These are phyloP conservation scores for Colletotrichum graminicola DNA, from an alignment of 2,329 filamentous ascomycete genomes.

Conservation along the genomic window DNA sequence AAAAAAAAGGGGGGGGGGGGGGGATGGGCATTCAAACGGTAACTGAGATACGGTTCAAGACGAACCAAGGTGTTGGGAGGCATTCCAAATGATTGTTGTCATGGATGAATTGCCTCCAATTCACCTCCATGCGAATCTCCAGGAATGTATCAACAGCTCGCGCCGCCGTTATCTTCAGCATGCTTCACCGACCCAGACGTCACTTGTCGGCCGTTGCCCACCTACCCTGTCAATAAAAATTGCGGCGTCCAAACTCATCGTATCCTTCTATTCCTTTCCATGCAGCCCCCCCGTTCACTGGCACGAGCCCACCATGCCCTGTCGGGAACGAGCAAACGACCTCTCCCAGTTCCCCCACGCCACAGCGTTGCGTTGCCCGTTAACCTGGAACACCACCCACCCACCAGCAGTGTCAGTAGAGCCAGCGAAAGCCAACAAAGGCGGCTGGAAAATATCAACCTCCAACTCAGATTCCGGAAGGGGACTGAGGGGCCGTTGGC, in stretches of 20 bases:
- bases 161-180: neutral
- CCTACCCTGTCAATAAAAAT: too few species aligned
- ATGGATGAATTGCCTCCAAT: neutral
- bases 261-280: constrained; percentile 35
- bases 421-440: neutral
- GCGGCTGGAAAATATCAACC: neutral
- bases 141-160: neutral
- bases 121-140: neutral
- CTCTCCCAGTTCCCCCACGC: constrained; percentile 15
- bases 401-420: neutral
- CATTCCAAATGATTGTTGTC: too few species aligned
- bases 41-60: neutral
- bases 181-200: neutral
- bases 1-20: neutral
- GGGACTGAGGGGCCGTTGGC: constrained; percentile 26
- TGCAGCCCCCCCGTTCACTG: constrained; percentile 13
- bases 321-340: constrained; percentile 22
- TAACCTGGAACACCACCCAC: constrained; percentile 19
- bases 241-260: constrained; percentile 4
- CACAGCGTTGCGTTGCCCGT: constrained; percentile 38
- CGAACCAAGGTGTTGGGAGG: neutral
- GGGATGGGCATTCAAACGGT: neutral
- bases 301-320: constrained; percentile 24
- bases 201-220: neutral
- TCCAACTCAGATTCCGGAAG: constrained; percentile 3